phyloP scores from a whole-genome alignment of 371 early-diverging fungal species.

The Saksenaea oblongispora region DNA sequence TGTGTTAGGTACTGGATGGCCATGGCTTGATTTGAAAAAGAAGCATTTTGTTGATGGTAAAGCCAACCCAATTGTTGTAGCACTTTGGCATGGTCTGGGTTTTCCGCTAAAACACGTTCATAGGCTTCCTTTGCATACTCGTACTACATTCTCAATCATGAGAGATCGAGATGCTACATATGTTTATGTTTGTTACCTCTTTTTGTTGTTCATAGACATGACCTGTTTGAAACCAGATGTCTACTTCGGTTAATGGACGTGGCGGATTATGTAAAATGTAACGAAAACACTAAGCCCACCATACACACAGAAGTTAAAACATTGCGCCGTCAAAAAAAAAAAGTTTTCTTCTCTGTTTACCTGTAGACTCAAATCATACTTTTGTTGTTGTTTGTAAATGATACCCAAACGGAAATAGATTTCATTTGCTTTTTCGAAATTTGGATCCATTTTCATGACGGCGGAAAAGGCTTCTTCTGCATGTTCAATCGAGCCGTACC shows the following conservation, averaged over 20 bases:
- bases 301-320: background rate
- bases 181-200: slow-evolving; percentile 65
- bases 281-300: slow-evolving; percentile 91
- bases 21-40: slow-evolving; percentile 79
- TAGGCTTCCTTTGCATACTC: slow-evolving; percentile 88
- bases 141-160: slow-evolving; percentile 44
- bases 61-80: slow-evolving; percentile 97
- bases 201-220: slow-evolving; percentile 95
- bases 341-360: slow-evolving; percentile 36
- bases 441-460: slow-evolving; percentile 85
- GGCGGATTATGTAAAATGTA: slow-evolving; percentile 92
- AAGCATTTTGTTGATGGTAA: slow-evolving; percentile 82
- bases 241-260: slow-evolving; percentile 90
- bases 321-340: background rate
- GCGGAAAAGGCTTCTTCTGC: slow-evolving; percentile 97
- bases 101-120: slow-evolving; percentile 86
- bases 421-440: slow-evolving; percentile 95
- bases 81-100: slow-evolving; percentile 94
- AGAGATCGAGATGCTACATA: background rate
- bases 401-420: slow-evolving; percentile 97
- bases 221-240: slow-evolving; percentile 98
- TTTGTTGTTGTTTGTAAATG: slow-evolving; percentile 95
- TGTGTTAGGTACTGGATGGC: slow-evolving; percentile 85
- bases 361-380: slow-evolving; percentile 83
- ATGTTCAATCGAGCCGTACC: slow-evolving; percentile 93